Evolutionary conservation across 225 moss, liverwort and hornwort species (phyloP), one percentile per base, ranked within the genome.

Genomic region (Pseudisothecium myosuroides): DNA sequence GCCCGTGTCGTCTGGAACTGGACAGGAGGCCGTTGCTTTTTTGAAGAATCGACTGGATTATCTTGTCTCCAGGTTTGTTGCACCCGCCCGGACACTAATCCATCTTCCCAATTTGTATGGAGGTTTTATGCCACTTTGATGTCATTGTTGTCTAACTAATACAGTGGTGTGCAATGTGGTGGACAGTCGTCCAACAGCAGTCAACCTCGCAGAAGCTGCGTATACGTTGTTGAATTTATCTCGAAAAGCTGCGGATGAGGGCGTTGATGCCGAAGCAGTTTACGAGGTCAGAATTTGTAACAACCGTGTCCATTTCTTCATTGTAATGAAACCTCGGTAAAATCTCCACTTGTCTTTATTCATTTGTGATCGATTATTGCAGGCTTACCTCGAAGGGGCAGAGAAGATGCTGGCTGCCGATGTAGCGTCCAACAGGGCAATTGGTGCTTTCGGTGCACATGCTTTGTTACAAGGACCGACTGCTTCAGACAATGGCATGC

Each of bases 171-270:
- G 86, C 81, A 69, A 83, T 43, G 34, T 81, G 86, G 50, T 81
- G 86, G 32, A 65, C 90, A 91, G 97, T 86, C 96, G 97, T 74
- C 98, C 97, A 34, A 98, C 97, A 73, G 98, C 97, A 26, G 97
- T 96, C 77, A 98, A 97, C 87, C 97, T 98, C 68, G 88, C 93
- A 66, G 97, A 98, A 52, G 96, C 97, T 41, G 93, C 96, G 27
- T 76, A 75, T 27, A 92, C 92, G 91, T 94, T 98, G 64, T 75
- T 92, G 88, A 89, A 81, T 12, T 55, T 95, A 72, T 93, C 92
- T 59, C 76, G 71, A 37, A 87, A 52, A 61, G 93, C 91, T 58
- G 93, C 92, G 19, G 76, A 87, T 17, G 90, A 89, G 79, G 93
- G 88, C 55, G 94, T 66, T 31, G 87, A 92, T 90, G 90, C 93